Conservation (phyloP, 2,329 filamentous ascomycete species). For the Paramyrothecium roridum region DNA sequence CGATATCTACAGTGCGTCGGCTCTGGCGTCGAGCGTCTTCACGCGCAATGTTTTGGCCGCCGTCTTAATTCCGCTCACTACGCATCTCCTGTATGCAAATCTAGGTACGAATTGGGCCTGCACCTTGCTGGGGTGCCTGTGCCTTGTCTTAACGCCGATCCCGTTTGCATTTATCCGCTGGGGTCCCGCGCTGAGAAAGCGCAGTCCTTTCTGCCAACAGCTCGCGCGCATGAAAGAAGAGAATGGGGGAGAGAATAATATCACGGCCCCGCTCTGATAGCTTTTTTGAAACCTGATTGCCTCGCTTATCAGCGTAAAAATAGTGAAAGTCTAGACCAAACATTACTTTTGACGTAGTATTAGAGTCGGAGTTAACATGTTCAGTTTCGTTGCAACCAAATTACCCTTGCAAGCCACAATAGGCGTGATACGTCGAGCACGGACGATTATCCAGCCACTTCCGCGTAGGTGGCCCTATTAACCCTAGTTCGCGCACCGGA, state of each 20-base stretch:
- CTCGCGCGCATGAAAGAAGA: neutral
- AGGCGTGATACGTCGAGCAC: no score
- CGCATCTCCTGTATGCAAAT: neutral
- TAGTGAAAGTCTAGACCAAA: no score
- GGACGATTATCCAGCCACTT: no score
- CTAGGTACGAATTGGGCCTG: neutral
- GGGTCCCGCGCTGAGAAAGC: neutral
- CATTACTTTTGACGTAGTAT: no score
- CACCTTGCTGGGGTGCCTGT: neutral
- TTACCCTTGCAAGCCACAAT: no score
- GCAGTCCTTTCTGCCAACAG: neutral
- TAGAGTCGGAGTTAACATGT: no score
- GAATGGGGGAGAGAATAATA: neutral
- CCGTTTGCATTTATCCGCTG: neutral
- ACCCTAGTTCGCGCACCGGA: no score
- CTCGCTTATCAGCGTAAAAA: no score
- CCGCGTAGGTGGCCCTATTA: no score
- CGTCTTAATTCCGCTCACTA: neutral
- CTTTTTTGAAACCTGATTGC: neutral
- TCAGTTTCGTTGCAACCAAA: no score
- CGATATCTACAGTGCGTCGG: neutral
- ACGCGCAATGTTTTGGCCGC: neutral
- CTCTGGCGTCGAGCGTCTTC: neutral
- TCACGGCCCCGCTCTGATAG: neutral
- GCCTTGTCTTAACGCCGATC: neutral